A percentile compares a stretch with the other conserved stretches of the same genome.
Evolutionary conservation across 345 rosid genomes (phyloP).

Genomic region (Sisymbrium irio): DNA sequence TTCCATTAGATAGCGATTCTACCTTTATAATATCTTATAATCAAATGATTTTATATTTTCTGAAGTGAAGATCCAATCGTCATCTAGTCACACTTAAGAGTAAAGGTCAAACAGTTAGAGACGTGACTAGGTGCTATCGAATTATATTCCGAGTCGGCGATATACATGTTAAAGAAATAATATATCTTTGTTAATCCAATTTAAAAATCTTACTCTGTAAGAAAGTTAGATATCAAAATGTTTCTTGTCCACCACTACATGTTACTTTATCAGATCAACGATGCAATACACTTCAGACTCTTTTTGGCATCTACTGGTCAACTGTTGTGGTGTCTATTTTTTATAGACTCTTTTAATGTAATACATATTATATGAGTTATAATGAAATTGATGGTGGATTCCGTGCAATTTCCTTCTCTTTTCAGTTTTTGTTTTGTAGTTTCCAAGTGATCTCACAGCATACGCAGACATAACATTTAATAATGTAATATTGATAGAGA

Average conservation of each 20-base stretch:
- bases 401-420: neutral
- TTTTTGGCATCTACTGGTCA: neutral
- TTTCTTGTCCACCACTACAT: neutral
- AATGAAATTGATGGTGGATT: neutral
- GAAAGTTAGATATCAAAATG: conserved; percentile 1
- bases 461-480: neutral
- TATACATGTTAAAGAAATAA: neutral
- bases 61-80: neutral
- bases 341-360: neutral
- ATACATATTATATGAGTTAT: neutral
- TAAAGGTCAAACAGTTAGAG: neutral
- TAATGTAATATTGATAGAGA: neutral
- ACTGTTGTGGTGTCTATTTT: neutral
- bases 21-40: neutral
- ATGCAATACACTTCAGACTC: neutral
- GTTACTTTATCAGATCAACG: neutral
- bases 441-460: conserved; percentile 8
- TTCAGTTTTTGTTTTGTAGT: neutral
- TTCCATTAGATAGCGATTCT: neutral
- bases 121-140: neutral
- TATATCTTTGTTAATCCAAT: neutral
- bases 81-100: neutral
- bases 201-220: neutral
- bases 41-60: neutral
- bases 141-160: neutral